A percentile compares a stretch with the other conserved stretches of the same genome.
Conservation (phyloP, 345 rosid species). For the Aurinia saxatilis region DNA sequence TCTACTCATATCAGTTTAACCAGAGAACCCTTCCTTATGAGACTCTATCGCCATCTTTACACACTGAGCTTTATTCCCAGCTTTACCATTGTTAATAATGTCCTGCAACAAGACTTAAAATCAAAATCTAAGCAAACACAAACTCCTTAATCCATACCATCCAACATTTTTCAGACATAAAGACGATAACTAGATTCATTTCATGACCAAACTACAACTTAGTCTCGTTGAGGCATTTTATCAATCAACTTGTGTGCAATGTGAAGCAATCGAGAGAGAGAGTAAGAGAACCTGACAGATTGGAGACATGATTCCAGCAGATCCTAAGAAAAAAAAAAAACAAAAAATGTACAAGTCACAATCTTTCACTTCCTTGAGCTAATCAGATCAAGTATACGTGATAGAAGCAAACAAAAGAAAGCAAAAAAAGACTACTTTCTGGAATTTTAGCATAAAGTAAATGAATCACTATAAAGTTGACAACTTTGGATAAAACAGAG, state of each 20-base stretch:
- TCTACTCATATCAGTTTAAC: too few species aligned
- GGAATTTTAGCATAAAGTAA: not conserved
- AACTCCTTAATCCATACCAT: not conserved
- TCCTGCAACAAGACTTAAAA: constrained; percentile 28
- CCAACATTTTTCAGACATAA: too few species aligned
- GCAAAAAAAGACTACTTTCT: too few species aligned
- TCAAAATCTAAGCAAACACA: not conserved
- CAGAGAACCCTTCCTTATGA: constrained; percentile 60
- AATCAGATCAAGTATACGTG: constrained; percentile 9
- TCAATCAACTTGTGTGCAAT: constrained; percentile 27
- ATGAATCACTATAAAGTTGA: not conserved
- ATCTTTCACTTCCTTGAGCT: not conserved
- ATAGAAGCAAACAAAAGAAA: too few species aligned
- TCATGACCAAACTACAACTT: too few species aligned
- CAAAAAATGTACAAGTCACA: not conserved
- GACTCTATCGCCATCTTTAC: constrained; percentile 45
- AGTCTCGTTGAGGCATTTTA: constrained; percentile 30
- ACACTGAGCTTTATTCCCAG: constrained; percentile 77
- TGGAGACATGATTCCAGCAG: constrained; percentile 82
- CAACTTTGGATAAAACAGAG: not conserved
- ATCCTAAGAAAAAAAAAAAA: constrained; percentile 42
- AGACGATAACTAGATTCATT: too few species aligned
- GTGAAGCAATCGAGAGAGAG: not conserved
- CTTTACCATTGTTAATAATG: constrained; percentile 70
- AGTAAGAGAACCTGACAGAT: constrained; percentile 98